phyloP scores from a whole-genome alignment of 2,329 filamentous ascomycete species.

The Huntiella decipiens region DNA sequence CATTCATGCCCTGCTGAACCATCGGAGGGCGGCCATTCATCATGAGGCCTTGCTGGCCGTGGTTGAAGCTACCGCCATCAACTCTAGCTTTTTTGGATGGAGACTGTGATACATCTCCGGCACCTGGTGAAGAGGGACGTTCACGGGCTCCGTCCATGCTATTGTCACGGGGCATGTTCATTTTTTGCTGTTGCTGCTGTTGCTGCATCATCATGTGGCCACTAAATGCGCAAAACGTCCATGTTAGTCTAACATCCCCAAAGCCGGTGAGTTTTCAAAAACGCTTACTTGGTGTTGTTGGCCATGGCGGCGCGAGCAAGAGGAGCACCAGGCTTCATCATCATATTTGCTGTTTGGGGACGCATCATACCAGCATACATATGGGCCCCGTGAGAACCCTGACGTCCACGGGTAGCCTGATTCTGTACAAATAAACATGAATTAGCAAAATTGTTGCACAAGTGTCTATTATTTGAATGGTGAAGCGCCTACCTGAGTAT shows the following conservation, averaged over 20 bases:
- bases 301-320: slow-evolving; percentile 60
- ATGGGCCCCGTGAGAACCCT: slow-evolving; percentile 47
- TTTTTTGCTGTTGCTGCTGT: slow-evolving; percentile 41
- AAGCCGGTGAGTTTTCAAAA: too few relatives aligned
- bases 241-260: too few relatives aligned
- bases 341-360: slow-evolving; percentile 42
- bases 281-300: slow-evolving; percentile 42
- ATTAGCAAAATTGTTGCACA: slow-evolving; percentile 11
- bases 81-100: slow-evolving; percentile 79
- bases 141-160: slow-evolving; percentile 71
- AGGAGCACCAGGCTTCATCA: slow-evolving; percentile 39
- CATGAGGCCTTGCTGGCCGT: slow-evolving; percentile 51
- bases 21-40: slow-evolving; percentile 60
- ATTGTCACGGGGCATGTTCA: slow-evolving; percentile 73
- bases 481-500: slow-evolving; percentile 50
- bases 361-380: slow-evolving; percentile 46
- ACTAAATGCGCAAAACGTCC: neutral
- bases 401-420: slow-evolving; percentile 47
- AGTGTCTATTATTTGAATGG: slow-evolving; percentile 7
- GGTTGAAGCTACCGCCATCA: slow-evolving; percentile 45
- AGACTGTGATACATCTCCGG: slow-evolving; percentile 74
- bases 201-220: slow-evolving; percentile 11
- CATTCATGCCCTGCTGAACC: slow-evolving; percentile 44
- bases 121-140: slow-evolving; percentile 63
- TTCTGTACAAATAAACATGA: slow-evolving; percentile 23